Base-by-base conservation (phyloP, 164 flowering plant species). In the Vitis amurensis region DNA sequence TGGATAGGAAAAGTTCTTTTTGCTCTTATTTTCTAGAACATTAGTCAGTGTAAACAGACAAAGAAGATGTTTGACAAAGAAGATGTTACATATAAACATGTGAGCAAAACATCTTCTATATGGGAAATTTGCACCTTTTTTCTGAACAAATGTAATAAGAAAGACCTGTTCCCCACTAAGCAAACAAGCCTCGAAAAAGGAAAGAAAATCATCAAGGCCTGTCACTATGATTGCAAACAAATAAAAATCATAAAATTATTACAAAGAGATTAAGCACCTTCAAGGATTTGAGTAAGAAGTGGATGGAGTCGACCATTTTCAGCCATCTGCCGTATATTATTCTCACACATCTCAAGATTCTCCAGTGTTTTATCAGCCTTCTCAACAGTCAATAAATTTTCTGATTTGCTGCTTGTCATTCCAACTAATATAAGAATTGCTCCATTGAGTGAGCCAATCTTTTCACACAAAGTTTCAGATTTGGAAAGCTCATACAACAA, bases 301-400 rank as follows among this genome's bases (percentile, higher is more conserved):
- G 99, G 99, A 73, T 87, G 90, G 73, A 95, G 71, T 87, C 97
- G 84, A 68, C 99, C 97, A 86, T 81, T 86, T 74, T 87, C 97
- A 79, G 99, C 99, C 99, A 95, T 93, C 82, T 93, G 97, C 67
- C 78, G 75, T 61, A 95, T 93, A 86, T 95, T 93, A 73, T 80
- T 89, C 80, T 93, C 98, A 70, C 83, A 86, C 67, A 63, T 86
- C 74, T 82, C 97, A 74, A 95, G 84, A 81, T 95, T 95, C 71
- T 86, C 91, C 63, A 95, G 84, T 50, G 97, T 91, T 73, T 75
- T 83, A 11, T 91, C 95, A 71, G 97, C 99, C 72, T 82, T 93
- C 78, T 90, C 93, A 59, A 89, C 89, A 58, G 92, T 85, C 73
- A 79, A 64, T 63, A 88, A 19, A 79, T 89, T 87, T 71, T 95